These are phyloP conservation scores for Kazachstania bromeliacearum DNA, from an alignment of 805 yeast genomes.

Conservation along the genomic window DNA sequence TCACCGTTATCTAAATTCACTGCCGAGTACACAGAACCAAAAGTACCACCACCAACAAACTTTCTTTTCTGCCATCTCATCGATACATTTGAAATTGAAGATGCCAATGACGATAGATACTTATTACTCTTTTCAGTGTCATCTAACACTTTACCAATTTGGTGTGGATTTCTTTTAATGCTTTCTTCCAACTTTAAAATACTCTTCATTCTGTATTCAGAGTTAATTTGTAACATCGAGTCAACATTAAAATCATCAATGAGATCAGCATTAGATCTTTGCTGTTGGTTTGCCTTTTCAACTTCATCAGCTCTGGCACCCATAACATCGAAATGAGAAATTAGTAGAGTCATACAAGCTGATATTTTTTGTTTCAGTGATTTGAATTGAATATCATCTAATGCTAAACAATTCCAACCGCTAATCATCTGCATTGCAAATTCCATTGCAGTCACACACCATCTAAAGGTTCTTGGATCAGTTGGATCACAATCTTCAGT, in stretches of 20 bases:
- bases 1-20: conserved; percentile 92
- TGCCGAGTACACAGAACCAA: conserved; percentile 90
- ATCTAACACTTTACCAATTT: conserved; percentile 84
- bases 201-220: conserved; percentile 59
- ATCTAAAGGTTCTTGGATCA: conserved; percentile 80
- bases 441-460: conserved; percentile 94
- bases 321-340: conserved; percentile 96
- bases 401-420: conserved; percentile 77
- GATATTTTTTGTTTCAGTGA: conserved; percentile 75
- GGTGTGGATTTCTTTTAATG: conserved; percentile 34
- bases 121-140: conserved; percentile 81
- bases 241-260: conserved; percentile 45
- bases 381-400: conserved; percentile 68
- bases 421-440: conserved; percentile 92
- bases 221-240: conserved; percentile 45
- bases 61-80: conserved; percentile 97
- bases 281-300: conserved; percentile 33
- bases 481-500: conserved; percentile 94
- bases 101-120: conserved; percentile 75
- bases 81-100: conserved; percentile 80
- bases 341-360: conserved; percentile 84
- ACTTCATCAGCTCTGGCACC: conserved; percentile 79
- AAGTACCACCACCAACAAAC: conserved; percentile 90
- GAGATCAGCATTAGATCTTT: conserved; percentile 25
- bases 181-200: conserved; percentile 53